Base-by-base conservation (phyloP, 352 stramenopile species). In the Phytophthora meadii region DNA sequence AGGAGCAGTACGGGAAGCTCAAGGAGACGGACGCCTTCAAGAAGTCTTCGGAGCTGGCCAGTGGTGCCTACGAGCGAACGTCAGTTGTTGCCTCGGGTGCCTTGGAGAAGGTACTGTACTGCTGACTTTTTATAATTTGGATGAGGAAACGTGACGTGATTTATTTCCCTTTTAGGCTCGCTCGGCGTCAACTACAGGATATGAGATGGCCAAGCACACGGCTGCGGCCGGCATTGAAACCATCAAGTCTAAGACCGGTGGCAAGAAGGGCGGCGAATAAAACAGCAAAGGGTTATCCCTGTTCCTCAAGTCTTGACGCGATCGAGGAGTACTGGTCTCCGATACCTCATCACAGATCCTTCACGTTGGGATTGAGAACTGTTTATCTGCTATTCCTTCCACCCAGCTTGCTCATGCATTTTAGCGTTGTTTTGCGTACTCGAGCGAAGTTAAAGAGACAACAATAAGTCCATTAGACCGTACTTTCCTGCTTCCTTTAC, bases 1-100 rank as follows among this genome's bases (percentile, higher is more conserved):
- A 88, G 52, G 84, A 93, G 67, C 77, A 88, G 67, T 85, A 93
- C 34, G 80, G 62, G 59, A 94, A 93, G 72, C 71, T 96, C 4
- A 92, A 92, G 67, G 86, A 91, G 53, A 90, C 88, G 27, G 88
- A 92, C 6, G 84, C 86, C 28, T 96, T 89, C 77, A 96, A 96
- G 70, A 92, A 89, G 65, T 89, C 82, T 17, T 86, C 82, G 10
- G 81, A 62, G 24, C 70, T 89, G 7, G 84, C 84, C 11, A 87
- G 79, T 50, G 73, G 72, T 15, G 72, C 72, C 27, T 84, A 84
- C 49, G 82, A 91, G 57, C 74, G 84, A 53, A 89, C 80, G 52
- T 86, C 83, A 8, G 34, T 84, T 8, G 86, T 90, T 24, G 86
- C 86, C 7, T 89, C 81, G 28, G 86, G 78, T 44, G 81, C 81